Conservation (phyloP, 2,329 filamentous ascomycete genomes). For the Nemania sp. region DNA sequence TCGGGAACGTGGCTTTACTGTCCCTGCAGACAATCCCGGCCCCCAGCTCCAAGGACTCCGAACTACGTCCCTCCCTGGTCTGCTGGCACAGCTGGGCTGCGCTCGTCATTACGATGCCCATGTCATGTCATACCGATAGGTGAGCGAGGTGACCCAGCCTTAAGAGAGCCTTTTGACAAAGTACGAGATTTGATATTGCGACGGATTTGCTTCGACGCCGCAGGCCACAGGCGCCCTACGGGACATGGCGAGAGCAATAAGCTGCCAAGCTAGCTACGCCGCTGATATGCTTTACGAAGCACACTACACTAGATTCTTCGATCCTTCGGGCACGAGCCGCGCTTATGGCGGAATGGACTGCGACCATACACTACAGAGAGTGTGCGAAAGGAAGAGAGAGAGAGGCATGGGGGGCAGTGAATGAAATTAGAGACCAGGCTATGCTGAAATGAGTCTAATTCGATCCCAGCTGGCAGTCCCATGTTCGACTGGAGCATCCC, state of each 20-base stretch:
- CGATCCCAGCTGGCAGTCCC: not conserved
- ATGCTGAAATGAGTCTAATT: not conserved
- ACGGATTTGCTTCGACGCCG: not conserved
- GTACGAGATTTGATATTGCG: not conserved
- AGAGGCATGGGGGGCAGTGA: not conserved
- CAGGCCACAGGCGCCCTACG: not conserved
- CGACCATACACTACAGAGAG: no score
- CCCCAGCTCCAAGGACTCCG: constrained; percentile 5
- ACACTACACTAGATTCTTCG: no score
- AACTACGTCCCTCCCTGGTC: not conserved
- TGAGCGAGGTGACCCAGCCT: no score
- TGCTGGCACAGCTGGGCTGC: no score
- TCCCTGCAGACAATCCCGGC: not conserved
- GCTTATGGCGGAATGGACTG: not conserved
- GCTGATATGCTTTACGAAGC: not conserved
- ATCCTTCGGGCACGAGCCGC: constrained; percentile 1
- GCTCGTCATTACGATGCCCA: no score
- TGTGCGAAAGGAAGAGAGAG: not conserved
- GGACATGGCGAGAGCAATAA: not conserved
- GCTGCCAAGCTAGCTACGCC: not conserved
- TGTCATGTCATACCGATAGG: no score
- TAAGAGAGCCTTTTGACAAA: not conserved
- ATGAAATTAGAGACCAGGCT: not conserved
- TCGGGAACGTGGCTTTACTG: not conserved
- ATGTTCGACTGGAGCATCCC: not conserved